A percentile compares a stretch with the other conserved stretches of the same genome.
phyloP scores from a whole-genome alignment of 192 early-diverging fungal genomes.

The Fimicolochytrium jonesii region DNA sequence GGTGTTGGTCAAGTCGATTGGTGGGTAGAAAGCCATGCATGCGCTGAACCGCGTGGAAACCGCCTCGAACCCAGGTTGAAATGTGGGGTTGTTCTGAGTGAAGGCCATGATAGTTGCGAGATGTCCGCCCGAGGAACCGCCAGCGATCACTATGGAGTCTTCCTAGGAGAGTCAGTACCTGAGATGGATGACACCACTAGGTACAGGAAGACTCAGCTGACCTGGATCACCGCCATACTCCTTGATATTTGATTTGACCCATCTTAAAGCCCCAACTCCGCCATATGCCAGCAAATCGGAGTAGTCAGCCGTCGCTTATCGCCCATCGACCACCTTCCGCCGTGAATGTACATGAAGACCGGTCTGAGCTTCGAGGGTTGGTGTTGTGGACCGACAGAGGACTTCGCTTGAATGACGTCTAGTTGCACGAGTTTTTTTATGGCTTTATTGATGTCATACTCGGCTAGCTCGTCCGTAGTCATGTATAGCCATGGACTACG shows the following conservation, averaged over 20 bases:
- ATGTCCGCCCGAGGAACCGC: conserved; percentile 55
- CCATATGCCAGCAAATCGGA: conserved; percentile 31
- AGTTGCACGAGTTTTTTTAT: too few species aligned
- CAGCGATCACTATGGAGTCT: conserved; percentile 52
- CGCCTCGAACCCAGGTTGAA: conserved; percentile 48
- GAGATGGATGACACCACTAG: background rate
- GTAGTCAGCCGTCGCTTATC: conserved; percentile 38
- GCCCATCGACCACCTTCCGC: conserved; percentile 57
- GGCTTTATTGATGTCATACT: too few species aligned
- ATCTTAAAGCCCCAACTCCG: conserved; percentile 60
- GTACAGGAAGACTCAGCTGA: background rate
- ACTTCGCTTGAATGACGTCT: conserved; percentile 26
- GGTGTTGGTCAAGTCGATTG: conserved; percentile 35
- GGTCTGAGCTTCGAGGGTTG: conserved; percentile 26
- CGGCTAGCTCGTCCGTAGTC: too few species aligned
- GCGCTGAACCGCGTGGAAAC: conserved; percentile 53
- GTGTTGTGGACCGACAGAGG: too few species aligned
- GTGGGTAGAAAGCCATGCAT: background rate
- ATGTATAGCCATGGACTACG: too few species aligned
- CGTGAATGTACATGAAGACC: conserved; percentile 55
- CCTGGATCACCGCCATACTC: conserved; percentile 55
- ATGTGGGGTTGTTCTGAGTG: conserved; percentile 38
- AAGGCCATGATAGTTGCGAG: conserved; percentile 48
- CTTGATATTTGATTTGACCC: conserved; percentile 56
- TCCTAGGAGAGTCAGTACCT: background rate